Conservation (phyloP, 345 rosid genomes). For the Gossypium australe region DNA sequence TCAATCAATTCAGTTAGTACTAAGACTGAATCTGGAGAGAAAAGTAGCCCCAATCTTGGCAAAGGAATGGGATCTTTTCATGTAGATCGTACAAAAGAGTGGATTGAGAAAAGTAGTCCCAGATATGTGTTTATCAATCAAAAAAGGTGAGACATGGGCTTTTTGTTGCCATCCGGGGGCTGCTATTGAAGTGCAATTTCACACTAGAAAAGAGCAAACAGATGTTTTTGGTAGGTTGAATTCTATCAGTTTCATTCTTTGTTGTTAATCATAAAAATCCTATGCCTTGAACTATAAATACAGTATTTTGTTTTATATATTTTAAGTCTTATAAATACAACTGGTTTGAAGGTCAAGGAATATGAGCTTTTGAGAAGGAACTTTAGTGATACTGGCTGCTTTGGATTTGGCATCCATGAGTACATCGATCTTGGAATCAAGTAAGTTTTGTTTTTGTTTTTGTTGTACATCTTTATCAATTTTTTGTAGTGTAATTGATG, state of each 20-base stretch:
- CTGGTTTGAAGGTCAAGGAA: too few relatives aligned
- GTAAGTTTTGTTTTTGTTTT: too few relatives aligned
- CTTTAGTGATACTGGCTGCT: too few relatives aligned
- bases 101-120: conserved; percentile 61
- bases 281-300: not conserved
- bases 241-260: not conserved
- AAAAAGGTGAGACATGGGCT: conserved; percentile 61
- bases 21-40: conserved; percentile 26
- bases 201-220: conserved; percentile 60
- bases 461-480: too few relatives aligned
- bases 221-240: conserved; percentile 69
- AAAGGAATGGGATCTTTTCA: conserved; percentile 47
- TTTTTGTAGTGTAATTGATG: too few relatives aligned
- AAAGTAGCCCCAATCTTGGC: conserved; percentile 17
- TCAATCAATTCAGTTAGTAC: conserved; percentile 18
- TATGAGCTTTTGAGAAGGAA: too few relatives aligned
- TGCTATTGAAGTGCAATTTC: conserved; percentile 54
- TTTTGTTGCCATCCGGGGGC: conserved; percentile 63
- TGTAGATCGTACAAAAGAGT: conserved; percentile 71
- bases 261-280: not conserved
- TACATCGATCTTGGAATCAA: too few relatives aligned
- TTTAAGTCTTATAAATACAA: not conserved
- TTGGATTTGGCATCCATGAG: too few relatives aligned
- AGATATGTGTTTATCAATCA: conserved; percentile 81
- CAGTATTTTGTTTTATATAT: not conserved